phyloP scores from a whole-genome alignment of 164 flowering plant species.

The Hamamelis virginiana region DNA sequence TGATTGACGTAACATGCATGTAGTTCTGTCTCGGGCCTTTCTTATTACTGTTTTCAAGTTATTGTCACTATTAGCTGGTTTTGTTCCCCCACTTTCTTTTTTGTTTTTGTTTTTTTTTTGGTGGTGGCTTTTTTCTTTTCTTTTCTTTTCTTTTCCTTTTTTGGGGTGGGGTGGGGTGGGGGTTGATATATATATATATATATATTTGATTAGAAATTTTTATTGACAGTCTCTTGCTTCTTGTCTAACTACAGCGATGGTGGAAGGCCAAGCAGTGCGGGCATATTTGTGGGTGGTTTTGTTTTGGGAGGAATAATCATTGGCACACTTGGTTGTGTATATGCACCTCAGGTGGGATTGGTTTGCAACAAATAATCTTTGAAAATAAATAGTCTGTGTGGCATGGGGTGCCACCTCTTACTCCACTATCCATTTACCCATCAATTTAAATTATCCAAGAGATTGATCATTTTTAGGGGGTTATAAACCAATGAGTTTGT shows the following conservation, averaged over 20 bases:
- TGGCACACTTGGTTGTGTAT: conserved; percentile 87
- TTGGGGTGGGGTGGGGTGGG: background rate
- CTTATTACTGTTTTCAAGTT: too few species aligned
- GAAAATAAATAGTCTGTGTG: background rate
- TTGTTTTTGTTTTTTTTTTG: too few species aligned
- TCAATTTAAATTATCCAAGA: background rate
- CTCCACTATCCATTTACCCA: too few species aligned
- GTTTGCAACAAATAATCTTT: background rate
- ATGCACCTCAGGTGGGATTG: conserved; percentile 80
- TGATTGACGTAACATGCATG: too few species aligned
- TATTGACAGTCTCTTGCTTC: background rate
- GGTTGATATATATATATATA: too few species aligned
- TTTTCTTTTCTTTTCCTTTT: too few species aligned
- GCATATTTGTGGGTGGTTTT: conserved; percentile 88
- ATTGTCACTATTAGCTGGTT: too few species aligned
- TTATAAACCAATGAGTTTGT: background rate
- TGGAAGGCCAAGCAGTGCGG: conserved; percentile 56
- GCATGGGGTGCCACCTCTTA: background rate
- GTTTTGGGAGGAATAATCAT: conserved; percentile 87
- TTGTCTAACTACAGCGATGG: conserved; percentile 41
- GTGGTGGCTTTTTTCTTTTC: too few species aligned
- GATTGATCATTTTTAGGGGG: background rate
- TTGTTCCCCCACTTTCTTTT: too few species aligned
- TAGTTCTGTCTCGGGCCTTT: too few species aligned
- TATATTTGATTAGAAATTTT: background rate